Base-by-base conservation (phyloP, 257 asterid species). In the Osmanthus fragrans region DNA sequence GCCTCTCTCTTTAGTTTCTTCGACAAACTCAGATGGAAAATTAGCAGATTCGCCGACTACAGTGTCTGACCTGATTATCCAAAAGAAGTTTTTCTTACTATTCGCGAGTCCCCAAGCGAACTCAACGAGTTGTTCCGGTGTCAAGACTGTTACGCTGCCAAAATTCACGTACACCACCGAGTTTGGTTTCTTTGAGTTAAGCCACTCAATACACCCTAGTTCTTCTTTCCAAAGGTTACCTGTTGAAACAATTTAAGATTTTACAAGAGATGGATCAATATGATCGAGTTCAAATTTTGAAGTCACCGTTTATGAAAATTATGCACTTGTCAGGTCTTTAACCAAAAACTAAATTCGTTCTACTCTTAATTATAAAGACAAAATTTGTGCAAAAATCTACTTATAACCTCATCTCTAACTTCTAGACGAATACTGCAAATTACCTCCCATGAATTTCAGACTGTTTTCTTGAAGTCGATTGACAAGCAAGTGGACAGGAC, bases 71-170 rank as follows among this genome's bases (percentile, higher is more conserved):
- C 79, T 19, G n/a, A 79, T 74, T 36, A 74, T 18, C 83, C 79
- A 80, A 11, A 80, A 39, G 6, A 74, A 74, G 76, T 74, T 60
- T 30, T 54, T 68, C 12, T 33, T 49, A 21, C 83, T 80, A 42
- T 80, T 54, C 1, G 79, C 75, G 0, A 80, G 83, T 8, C 83
- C 83, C 79, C 76, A 73, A 18, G 79, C 83, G 27, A 80, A 74
- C n/a, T 80, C 83, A 10, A 40, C 18, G 12, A 79, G 25, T 19
- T 67, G 79, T n/a, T 73, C 19, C 1, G 16, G 75, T 25, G 66
- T 79, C 25, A 79, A 10, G 4, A n/a, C 51, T 25, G 75, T 79
- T 15, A 73, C 37, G 71, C 82, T 79, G 30, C 82, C 82, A 5
- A 79, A 79, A 58, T 65, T 73, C 18, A 79, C 60, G 36, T 73